Percentiles rank a stretch among this genome's conserved stretches.
These are phyloP conservation scores for Teunomyces cretensis DNA, from an alignment of 805 yeast genomes.

Conservation along the genomic window DNA sequence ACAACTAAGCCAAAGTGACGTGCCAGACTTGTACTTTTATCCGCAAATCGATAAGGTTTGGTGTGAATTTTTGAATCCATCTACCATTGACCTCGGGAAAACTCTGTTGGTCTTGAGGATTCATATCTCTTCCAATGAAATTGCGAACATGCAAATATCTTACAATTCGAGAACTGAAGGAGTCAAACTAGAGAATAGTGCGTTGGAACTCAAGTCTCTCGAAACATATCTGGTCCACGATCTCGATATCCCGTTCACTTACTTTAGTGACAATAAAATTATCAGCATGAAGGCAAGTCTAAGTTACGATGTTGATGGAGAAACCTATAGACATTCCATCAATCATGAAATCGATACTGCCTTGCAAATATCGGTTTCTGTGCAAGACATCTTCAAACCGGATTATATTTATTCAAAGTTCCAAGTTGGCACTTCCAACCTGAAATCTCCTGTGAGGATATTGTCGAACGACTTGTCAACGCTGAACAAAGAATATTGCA, in stretches of 20 bases:
- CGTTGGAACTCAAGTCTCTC: not conserved
- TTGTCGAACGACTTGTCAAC: conserved; percentile 41
- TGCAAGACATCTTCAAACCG: conserved; percentile 71
- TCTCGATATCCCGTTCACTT: conserved; percentile 31
- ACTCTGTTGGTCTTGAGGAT: conserved; percentile 25
- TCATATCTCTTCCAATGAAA: conserved; percentile 28
- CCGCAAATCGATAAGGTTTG: conserved; percentile 22
- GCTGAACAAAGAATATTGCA: conserved; percentile 21
- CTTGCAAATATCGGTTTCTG: conserved; percentile 68
- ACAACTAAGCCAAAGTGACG: not conserved
- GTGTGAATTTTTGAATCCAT: conserved; percentile 27
- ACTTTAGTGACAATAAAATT: conserved; percentile 27
- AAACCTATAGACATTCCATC: conserved; percentile 19
- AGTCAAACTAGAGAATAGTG: conserved; percentile 9
- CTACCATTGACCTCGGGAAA: conserved; percentile 25
- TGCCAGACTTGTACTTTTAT: conserved; percentile 9
- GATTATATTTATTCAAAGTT: conserved; percentile 62
- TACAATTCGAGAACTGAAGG: conserved; percentile 19
- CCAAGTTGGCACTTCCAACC: conserved; percentile 59
- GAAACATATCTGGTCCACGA: conserved; percentile 13
- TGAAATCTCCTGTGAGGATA: conserved; percentile 54
- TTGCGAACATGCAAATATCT: conserved; percentile 24
- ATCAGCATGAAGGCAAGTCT: conserved; percentile 21
- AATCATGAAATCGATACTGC: conserved; percentile 49
- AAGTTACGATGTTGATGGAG: conserved; percentile 18